Evolutionary conservation across 2,329 filamentous ascomycete species (phyloP), one percentile per base, ranked within the genome.

Genomic region (Cladobotryum mycophilum): DNA sequence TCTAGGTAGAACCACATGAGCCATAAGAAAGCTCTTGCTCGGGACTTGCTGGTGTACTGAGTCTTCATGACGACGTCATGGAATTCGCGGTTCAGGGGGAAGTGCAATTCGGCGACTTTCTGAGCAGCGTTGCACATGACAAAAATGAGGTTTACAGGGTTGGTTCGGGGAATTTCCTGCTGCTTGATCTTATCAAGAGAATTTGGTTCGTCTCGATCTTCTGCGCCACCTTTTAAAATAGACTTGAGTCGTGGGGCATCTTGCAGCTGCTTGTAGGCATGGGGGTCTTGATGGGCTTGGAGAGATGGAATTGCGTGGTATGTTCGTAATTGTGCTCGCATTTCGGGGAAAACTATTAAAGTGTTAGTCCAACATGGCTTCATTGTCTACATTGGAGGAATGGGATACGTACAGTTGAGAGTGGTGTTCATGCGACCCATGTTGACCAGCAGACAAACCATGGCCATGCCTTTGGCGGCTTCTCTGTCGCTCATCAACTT

Each of bases 1-100:
- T 99, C 93, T 15, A 99, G 79, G 64, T 99, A 97, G 76, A 93
- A 96, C 93, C 93, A 99, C 84, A 99, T 95, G 56, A 99, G 75
- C 93, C 93, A 99, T 17, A 99, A 72, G 60, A 99, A 99, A 1
- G 92, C 92, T 41, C 75, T 84, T 1, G 93, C 91, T 55, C 93
- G 82, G 55, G 89, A 95, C 58, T 76, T 72, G 68, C 91, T 97
- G 51, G 85, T 89, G 54, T 89, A 79, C 20, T 88, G 86, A 1
- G 85, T 85, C 63, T 89, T 85, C 91, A 97, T 97, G 60, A 99
- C 86, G 14, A 99, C 79, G 62, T 99, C 93, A 67, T 96, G 95
- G 67, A 99, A 97, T 68, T 99, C 93, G 58, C 85, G 81, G 1
- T 84, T 82, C 5, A 84, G 79, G 11, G 86, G 86, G 65, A 99